Conservation (phyloP, 2,329 filamentous ascomycete species). For the Penicillium sp. region DNA sequence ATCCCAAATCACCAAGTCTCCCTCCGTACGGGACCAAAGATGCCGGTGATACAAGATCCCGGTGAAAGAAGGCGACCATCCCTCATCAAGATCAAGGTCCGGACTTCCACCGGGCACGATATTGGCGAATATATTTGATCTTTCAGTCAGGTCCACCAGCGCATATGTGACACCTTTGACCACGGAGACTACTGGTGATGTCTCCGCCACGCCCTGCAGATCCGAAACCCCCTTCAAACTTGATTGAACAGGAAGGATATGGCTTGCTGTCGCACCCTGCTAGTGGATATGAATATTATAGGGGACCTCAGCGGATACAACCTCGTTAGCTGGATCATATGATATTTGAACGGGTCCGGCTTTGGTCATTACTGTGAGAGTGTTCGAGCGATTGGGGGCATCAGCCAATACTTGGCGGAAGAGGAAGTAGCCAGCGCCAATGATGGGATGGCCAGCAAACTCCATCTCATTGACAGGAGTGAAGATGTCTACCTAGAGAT, state of each 20-base stretch:
- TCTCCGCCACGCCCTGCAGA: slow-evolving; percentile 17
- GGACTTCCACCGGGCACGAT: slow-evolving; percentile 23
- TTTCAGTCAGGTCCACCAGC: slow-evolving; percentile 28
- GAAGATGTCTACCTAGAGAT: slow-evolving; percentile 59
- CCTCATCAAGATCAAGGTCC: slow-evolving; percentile 26
- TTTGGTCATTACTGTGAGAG: slow-evolving; percentile 34
- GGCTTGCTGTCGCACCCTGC: slow-evolving; percentile 24
- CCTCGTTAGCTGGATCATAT: slow-evolving; percentile 39
- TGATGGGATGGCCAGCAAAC: slow-evolving; percentile 63
- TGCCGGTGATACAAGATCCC: slow-evolving; percentile 32
- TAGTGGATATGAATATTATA: slow-evolving; percentile 65
- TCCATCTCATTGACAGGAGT: slow-evolving; percentile 55
- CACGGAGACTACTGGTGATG: slow-evolving; percentile 58
- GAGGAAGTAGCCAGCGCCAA: slow-evolving; percentile 51
- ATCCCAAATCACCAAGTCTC: slow-evolving; percentile 20
- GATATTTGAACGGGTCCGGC: slow-evolving; percentile 46
- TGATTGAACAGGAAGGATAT: slow-evolving; percentile 12
- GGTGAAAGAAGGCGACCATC: slow-evolving; percentile 30
- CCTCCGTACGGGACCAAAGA: slow-evolving; percentile 13
- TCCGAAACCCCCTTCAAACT: not conserved
- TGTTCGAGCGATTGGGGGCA: slow-evolving; percentile 12
- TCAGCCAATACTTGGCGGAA: slow-evolving; percentile 24
- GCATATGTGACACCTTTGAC: slow-evolving; percentile 67
- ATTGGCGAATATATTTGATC: slow-evolving; percentile 20
- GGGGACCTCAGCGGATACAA: slow-evolving; percentile 64